These are phyloP conservation scores for Galeopsis tetrahit DNA, from an alignment of 257 asterid genomes.

Conservation along the genomic window DNA sequence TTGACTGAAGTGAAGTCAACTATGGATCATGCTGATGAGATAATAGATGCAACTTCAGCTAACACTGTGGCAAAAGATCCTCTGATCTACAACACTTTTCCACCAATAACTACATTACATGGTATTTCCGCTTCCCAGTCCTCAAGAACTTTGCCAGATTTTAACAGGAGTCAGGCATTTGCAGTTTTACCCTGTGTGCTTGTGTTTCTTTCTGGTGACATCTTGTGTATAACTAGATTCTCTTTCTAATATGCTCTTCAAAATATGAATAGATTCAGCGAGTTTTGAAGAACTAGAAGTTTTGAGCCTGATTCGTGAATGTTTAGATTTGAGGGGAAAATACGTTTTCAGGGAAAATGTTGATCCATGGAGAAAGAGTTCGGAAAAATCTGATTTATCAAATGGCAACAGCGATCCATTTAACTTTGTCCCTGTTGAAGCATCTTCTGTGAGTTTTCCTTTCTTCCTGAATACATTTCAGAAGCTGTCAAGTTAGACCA, in stretches of 20 bases:
- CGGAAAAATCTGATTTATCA: constrained; percentile 42
- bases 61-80: constrained; percentile 47
- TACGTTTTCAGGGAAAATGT: constrained; percentile 76
- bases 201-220: constrained; percentile 31
- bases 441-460: constrained; percentile 73
- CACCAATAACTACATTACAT: constrained; percentile 49
- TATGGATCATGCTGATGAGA: constrained; percentile 44
- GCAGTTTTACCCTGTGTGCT: constrained; percentile 31
- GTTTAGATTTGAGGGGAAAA: constrained; percentile 78
- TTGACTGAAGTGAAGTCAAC: constrained; percentile 47
- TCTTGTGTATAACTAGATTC: constrained; percentile 25
- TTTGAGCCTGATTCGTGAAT: constrained; percentile 75
- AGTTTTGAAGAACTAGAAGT: constrained; percentile 84
- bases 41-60: constrained; percentile 43
- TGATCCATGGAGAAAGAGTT: constrained; percentile 71
- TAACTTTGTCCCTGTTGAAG: constrained; percentile 67
- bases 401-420: constrained; percentile 57
- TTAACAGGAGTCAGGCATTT: constrained; percentile 33
- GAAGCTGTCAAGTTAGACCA: constrained; percentile 28
- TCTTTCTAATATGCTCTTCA: constrained; percentile 39
- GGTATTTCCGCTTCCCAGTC: constrained; percentile 61
- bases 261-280: constrained; percentile 58
- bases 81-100: constrained; percentile 46
- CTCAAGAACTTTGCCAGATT: constrained; percentile 28
- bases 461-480: constrained; percentile 32